Conservation (phyloP, 2,329 filamentous ascomycete species). For the Cercospora sp. region DNA sequence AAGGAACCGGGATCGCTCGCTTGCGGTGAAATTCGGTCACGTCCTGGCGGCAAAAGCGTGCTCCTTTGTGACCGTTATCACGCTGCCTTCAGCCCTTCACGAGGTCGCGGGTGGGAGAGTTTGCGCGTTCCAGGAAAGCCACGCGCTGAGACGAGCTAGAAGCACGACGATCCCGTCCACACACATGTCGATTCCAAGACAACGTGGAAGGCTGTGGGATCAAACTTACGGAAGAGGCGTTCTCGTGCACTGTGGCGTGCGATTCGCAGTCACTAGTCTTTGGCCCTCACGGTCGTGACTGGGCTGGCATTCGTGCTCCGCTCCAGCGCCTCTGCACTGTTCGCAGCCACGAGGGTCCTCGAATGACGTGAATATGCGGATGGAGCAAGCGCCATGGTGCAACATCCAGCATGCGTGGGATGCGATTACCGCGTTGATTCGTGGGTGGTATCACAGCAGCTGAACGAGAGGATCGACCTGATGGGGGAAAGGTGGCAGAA, state of each 20-base stretch:
- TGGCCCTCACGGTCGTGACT: neutral
- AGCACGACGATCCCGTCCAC: conserved; percentile 9
- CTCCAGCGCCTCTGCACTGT: neutral
- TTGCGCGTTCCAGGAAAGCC: conserved; percentile 10
- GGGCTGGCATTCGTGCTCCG: neutral
- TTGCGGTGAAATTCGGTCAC: neutral
- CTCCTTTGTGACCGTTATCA: neutral
- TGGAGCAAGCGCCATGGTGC: neutral
- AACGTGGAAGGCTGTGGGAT: conserved; percentile 12
- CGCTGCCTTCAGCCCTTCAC: neutral
- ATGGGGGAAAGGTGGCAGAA: neutral
- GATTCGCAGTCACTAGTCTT: neutral
- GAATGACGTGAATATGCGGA: neutral
- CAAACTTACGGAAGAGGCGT: conserved; percentile 16
- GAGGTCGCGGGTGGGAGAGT: neutral
- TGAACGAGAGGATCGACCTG: neutral
- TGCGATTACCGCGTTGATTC: neutral
- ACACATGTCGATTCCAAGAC: conserved; percentile 8
- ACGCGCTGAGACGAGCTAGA: neutral
- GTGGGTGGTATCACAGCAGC: neutral
- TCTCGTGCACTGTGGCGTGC: conserved; percentile 5
- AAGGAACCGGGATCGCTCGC: neutral
- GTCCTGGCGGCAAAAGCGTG: conserved; percentile 7
- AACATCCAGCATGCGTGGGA: neutral
- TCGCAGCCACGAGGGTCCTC: neutral